phyloP scores from a whole-genome alignment of 495 filamentous ascomycete species.

The Bacidia gigantensis region DNA sequence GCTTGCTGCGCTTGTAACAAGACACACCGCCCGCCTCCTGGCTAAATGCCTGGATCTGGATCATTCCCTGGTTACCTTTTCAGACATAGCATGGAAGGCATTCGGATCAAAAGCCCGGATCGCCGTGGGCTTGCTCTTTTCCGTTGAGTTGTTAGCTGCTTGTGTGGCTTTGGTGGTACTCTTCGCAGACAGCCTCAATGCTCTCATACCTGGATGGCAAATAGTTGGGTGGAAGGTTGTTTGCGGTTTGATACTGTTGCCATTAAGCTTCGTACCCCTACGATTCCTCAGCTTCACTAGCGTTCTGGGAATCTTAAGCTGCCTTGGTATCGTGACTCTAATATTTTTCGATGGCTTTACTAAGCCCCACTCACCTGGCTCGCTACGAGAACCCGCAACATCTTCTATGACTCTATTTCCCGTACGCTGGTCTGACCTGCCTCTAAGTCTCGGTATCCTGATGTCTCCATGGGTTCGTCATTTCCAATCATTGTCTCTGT shows the following conservation, averaged over 20 bases:
- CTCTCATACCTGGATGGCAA: constrained; percentile 60
- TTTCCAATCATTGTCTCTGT: too few species aligned
- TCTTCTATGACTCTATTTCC: constrained; percentile 59
- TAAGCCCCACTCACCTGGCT: constrained; percentile 68
- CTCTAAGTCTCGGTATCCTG: constrained; percentile 85
- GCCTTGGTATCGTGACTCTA: constrained; percentile 68
- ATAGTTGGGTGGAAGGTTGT: constrained; percentile 73
- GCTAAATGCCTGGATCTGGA: constrained; percentile 84
- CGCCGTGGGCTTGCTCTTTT: constrained; percentile 72
- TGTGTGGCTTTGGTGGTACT: constrained; percentile 86
- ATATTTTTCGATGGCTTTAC: constrained; percentile 75
- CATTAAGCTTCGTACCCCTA: constrained; percentile 75
- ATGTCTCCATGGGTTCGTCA: constrained; percentile 53
- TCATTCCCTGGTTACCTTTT: constrained; percentile 69
- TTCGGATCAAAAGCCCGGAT: constrained; percentile 77
- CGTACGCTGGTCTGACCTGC: constrained; percentile 72
- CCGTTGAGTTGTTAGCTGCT: constrained; percentile 72
- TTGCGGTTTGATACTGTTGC: constrained; percentile 66
- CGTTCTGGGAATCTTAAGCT: constrained; percentile 77
- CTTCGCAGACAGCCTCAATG: constrained; percentile 80
- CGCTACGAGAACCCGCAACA: constrained; percentile 65
- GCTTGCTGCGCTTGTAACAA: constrained; percentile 59
- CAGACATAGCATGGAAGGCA: constrained; percentile 82
- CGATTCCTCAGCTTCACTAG: constrained; percentile 79
- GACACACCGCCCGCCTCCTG: constrained; percentile 76